Percentiles rank a stretch among this genome's conserved stretches.
phyloP scores from a whole-genome alignment of 2,329 filamentous ascomycete genomes.

The Beauveria varroae region DNA sequence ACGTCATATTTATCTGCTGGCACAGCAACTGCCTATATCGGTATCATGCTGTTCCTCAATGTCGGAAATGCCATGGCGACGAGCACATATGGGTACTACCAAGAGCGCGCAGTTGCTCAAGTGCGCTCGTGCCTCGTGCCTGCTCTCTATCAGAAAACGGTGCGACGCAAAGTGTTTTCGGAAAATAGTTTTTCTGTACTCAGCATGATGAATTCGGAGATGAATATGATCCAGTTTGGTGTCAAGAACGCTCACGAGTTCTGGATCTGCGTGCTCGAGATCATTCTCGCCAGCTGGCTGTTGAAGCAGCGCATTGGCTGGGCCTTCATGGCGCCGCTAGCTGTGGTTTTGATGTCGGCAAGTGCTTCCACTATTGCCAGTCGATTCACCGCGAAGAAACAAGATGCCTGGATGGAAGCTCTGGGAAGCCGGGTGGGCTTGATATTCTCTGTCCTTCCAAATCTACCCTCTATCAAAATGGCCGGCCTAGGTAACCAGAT shows the following conservation, averaged over 20 bases:
- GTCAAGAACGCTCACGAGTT: conserved; percentile 22
- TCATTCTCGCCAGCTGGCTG: conserved; percentile 25
- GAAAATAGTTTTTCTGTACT: background rate
- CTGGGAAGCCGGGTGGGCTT: conserved; percentile 21
- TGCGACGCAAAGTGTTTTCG: background rate
- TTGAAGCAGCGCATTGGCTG: conserved; percentile 23
- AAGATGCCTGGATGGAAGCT: conserved; percentile 21
- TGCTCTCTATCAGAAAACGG: conserved; percentile 3
- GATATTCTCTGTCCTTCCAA: conserved; percentile 17
- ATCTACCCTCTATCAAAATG: conserved; percentile 21
- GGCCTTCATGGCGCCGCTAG: conserved; percentile 24
- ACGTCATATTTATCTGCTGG: background rate
- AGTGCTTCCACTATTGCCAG: conserved; percentile 14
- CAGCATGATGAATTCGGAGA: conserved; percentile 3
- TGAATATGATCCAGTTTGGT: conserved; percentile 4
- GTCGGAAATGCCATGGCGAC: conserved; percentile 1
- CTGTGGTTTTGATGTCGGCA: conserved; percentile 18
- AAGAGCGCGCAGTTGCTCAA: background rate
- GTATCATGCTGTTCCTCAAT: background rate
- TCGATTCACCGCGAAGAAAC: conserved; percentile 17
- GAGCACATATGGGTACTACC: conserved; percentile 3
- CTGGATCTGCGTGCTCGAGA: conserved; percentile 25
- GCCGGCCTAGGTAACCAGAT: conserved; percentile 22
- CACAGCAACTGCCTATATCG: background rate
- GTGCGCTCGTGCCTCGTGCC: conserved; percentile 5